Percentiles rank a stretch among this genome's conserved stretches.
These are phyloP conservation scores for Triticum monococcum DNA, from an alignment of 176 grass and related monocot genomes.

Conservation along the genomic window DNA sequence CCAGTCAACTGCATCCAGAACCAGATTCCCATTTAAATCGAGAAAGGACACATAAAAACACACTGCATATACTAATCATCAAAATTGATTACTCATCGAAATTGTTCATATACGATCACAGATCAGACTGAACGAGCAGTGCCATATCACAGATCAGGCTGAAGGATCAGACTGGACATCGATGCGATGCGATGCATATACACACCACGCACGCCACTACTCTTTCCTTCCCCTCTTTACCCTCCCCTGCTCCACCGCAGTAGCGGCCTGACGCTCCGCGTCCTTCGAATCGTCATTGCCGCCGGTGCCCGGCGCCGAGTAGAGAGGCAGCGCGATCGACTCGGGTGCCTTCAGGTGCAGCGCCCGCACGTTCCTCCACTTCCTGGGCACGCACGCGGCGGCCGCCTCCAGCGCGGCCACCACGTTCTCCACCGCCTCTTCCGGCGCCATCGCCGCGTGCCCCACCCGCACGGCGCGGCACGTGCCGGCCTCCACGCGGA, in stretches of 20 bases:
- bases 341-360: conserved; percentile 59
- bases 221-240: conserved; percentile 24
- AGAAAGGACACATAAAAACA: not conserved
- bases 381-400: conserved; percentile 52
- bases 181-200: not conserved
- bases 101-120: not conserved
- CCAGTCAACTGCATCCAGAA: not conserved
- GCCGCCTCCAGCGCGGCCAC: conserved; percentile 52
- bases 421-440: conserved; percentile 47
- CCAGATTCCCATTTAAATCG: not conserved
- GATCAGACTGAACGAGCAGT: not conserved
- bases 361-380: conserved; percentile 66
- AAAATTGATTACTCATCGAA: not conserved
- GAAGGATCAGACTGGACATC: not conserved
- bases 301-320: conserved; percentile 3
- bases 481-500: conserved; percentile 45
- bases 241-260: conserved; percentile 11
- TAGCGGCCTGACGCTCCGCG: not conserved
- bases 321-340: conserved; percentile 58
- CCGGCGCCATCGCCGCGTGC: conserved; percentile 29
- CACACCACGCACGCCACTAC: not conserved
- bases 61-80: not conserved
- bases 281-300: not conserved
- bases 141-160: not conserved
- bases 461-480: conserved; percentile 59